These are phyloP conservation scores for Thelonectria olida DNA, from an alignment of 2,329 filamentous ascomycete species.

Conservation along the genomic window DNA sequence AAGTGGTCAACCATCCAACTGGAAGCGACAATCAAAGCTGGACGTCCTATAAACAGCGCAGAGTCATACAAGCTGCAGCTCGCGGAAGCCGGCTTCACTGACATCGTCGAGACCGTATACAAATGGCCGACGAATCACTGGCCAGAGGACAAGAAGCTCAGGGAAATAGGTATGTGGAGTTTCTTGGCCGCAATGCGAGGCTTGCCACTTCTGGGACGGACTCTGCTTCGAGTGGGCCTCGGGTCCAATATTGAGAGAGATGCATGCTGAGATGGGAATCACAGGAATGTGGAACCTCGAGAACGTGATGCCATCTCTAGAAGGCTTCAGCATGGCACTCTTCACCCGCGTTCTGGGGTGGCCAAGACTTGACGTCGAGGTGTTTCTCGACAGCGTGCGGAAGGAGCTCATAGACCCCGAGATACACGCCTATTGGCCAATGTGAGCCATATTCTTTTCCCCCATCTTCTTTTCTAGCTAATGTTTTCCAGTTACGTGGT, in stretches of 20 bases:
- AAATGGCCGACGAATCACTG: conserved; percentile 28
- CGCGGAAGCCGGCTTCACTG: conserved; percentile 14
- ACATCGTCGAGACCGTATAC: conserved; percentile 13
- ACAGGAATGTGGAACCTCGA: conserved; percentile 31
- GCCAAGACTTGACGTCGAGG: conserved; percentile 34
- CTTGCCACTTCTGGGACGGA: too few relatives aligned
- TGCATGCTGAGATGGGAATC: too few relatives aligned
- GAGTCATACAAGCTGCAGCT: conserved; percentile 23
- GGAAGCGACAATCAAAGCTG: conserved; percentile 12
- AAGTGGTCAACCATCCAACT: conserved; percentile 26
- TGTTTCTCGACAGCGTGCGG: conserved; percentile 35
- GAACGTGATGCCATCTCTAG: conserved; percentile 33
- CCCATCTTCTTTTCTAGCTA: conserved; percentile 41
- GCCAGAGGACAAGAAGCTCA: conserved; percentile 16
- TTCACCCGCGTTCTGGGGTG: conserved; percentile 41
- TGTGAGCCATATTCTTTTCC: conserved; percentile 24
- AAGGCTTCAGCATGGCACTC: conserved; percentile 37
- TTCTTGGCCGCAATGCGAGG: too few relatives aligned
- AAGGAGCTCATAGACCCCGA: conserved; percentile 36
- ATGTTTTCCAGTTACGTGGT: conserved; percentile 2
- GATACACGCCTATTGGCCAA: conserved; percentile 33
- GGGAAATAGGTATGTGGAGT: conserved; percentile 16
- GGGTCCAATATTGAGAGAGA: too few relatives aligned
- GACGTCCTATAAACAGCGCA: conserved; percentile 2
- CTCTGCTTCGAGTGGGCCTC: too few relatives aligned